phyloP scores from a whole-genome alignment of 176 grass and related monocot species.

The Eleusine coracana region DNA sequence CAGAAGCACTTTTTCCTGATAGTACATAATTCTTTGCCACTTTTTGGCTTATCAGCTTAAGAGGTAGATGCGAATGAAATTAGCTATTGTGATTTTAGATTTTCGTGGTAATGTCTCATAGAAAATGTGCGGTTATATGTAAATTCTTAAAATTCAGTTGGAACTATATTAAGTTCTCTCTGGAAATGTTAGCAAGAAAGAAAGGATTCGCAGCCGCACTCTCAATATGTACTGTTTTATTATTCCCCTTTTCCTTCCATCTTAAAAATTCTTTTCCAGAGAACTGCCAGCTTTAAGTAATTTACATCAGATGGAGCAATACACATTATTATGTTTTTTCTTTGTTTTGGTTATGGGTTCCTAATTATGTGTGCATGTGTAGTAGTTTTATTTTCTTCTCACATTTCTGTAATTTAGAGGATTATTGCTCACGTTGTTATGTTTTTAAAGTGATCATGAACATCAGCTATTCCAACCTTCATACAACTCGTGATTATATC shows the following conservation, averaged over 20 bases:
- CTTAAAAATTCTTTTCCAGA: neutral
- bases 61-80: slow-evolving; percentile 17
- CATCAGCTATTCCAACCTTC: neutral
- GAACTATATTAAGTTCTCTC: neutral
- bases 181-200: slow-evolving; percentile 10
- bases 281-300: neutral
- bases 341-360: neutral
- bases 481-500: neutral
- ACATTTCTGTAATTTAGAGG: neutral
- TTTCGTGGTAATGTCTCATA: neutral
- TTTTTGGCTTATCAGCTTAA: slow-evolving; percentile 33
- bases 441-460: neutral
- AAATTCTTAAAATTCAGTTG: slow-evolving; percentile 29
- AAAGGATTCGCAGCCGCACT: neutral
- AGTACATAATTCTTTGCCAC: slow-evolving; percentile 38
- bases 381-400: neutral
- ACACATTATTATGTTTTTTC: neutral
- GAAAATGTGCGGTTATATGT: neutral
- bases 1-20: slow-evolving; percentile 6
- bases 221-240: neutral
- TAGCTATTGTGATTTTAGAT: slow-evolving; percentile 34
- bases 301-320: neutral
- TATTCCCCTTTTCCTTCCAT: neutral
- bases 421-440: neutral
- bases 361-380: neutral